Evolutionary conservation across 2,329 filamentous ascomycete species (phyloP).

Genomic region (Diplodia scrobiculata): DNA sequence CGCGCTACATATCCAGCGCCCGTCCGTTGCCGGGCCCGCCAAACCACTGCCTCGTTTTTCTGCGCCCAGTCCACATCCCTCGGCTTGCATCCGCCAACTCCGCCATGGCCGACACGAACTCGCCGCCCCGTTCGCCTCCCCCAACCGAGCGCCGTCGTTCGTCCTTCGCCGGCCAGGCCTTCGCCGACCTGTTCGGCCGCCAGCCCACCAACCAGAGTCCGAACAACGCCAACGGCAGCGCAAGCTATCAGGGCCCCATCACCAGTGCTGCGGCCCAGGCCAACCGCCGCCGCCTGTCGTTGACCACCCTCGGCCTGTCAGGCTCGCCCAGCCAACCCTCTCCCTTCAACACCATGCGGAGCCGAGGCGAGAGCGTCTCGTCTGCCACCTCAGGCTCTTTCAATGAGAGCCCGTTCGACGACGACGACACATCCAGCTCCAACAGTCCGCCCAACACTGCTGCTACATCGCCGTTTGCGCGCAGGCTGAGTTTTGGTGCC

Average conservation of each 20-base stretch:
- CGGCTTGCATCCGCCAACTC: background rate
- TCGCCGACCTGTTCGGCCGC: constrained; percentile 53
- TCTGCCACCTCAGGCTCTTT: constrained; percentile 52
- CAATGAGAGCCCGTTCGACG: constrained; percentile 57
- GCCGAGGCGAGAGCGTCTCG: constrained; percentile 52
- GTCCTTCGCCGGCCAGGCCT: constrained; percentile 53
- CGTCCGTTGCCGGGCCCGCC: background rate
- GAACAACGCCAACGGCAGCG: constrained; percentile 23
- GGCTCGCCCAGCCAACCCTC: constrained; percentile 49
- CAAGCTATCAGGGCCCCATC: constrained; percentile 49
- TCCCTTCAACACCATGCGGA: constrained; percentile 44
- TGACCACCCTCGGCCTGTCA: constrained; percentile 54
- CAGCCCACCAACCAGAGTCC: constrained; percentile 35
- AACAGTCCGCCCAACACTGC: constrained; percentile 64
- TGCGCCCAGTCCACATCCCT: constrained; percentile 34
- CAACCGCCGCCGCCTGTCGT: constrained; percentile 53
- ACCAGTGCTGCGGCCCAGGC: constrained; percentile 54
- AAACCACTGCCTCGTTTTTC: constrained; percentile 23
- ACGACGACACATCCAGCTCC: constrained; percentile 59
- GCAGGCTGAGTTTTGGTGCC: constrained; percentile 87
- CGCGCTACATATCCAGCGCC: constrained; percentile 10
- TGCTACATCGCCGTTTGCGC: constrained; percentile 62
- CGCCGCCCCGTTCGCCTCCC: constrained; percentile 45
- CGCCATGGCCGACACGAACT: constrained; percentile 45
- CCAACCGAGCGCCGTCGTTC: constrained; percentile 48